A percentile compares a stretch with the other conserved stretches of the same genome.
phyloP scores from a whole-genome alignment of 345 rosid species.

The Turritis glabra region DNA sequence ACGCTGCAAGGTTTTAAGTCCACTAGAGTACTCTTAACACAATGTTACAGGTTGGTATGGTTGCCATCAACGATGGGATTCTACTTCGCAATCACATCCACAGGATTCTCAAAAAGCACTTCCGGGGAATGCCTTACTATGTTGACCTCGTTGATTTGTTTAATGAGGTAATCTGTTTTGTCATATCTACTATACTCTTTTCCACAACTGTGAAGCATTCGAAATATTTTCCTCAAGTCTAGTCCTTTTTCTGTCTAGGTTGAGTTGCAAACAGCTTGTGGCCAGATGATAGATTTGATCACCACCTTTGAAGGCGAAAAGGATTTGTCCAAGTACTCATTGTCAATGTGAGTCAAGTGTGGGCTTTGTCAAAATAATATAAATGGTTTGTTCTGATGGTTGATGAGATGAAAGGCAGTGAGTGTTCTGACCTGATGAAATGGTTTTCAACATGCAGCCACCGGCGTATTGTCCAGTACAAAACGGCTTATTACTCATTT shows the following conservation, averaged over 20 bases:
- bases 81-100: constrained; percentile 65
- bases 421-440: constrained; percentile 1
- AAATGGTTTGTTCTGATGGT: background rate
- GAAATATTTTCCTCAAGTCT: background rate
- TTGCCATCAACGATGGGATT: constrained; percentile 67
- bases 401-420: background rate
- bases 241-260: constrained; percentile 46
- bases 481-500: constrained; percentile 76
- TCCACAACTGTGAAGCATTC: background rate
- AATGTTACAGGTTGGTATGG: constrained; percentile 65
- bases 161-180: constrained; percentile 49
- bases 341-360: constrained; percentile 58
- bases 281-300: constrained; percentile 88
- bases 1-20: background rate
- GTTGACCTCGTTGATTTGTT: constrained; percentile 67
- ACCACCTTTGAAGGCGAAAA: constrained; percentile 69
- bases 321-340: constrained; percentile 64
- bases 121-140: constrained; percentile 54
- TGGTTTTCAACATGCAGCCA: constrained; percentile 54
- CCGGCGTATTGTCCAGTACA: constrained; percentile 77
- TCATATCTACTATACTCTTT: background rate
- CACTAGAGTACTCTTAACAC: constrained; percentile 1
- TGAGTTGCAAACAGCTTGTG: constrained; percentile 72
- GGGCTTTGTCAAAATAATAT: background rate
- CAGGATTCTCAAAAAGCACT: constrained; percentile 63